Percentiles rank a stretch among this genome's conserved stretches.
Conservation (phyloP, 495 filamentous ascomycete species). For the Hyaloscypha bicolor region DNA sequence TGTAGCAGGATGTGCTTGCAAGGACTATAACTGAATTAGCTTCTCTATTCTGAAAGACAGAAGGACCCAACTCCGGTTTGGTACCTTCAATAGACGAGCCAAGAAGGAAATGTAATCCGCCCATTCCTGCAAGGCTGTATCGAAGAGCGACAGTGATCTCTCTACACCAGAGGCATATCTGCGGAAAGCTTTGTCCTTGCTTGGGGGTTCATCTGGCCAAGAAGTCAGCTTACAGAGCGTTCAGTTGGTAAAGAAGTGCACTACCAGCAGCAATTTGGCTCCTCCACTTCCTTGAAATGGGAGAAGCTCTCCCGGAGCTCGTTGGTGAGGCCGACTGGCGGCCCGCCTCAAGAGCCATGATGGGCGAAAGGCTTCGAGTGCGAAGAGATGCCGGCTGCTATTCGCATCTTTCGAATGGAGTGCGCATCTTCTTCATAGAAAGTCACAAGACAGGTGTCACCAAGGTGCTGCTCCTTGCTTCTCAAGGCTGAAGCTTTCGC, state of each 20-base stretch:
- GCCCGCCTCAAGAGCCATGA: conserved; percentile 61
- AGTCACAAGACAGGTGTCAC: not conserved
- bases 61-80: not conserved
- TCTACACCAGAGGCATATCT: conserved; percentile 90
- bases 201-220: conserved; percentile 59
- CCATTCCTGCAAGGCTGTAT: conserved; percentile 95
- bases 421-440: conserved; percentile 2
- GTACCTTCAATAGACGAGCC: conserved; percentile 85
- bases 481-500: conserved; percentile 19
- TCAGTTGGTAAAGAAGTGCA: not conserved
- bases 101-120: conserved; percentile 99
- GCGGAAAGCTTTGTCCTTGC: conserved; percentile 89
- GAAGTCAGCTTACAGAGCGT: not conserved
- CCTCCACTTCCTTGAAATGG: conserved; percentile 62
- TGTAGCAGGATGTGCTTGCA: conserved; percentile 77
- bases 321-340: conserved; percentile 72
- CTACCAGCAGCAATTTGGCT: conserved; percentile 53
- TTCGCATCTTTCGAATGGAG: conserved; percentile 19
- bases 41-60: not conserved
- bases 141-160: conserved; percentile 85
- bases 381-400: not conserved
- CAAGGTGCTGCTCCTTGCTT: not conserved
- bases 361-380: conserved; percentile 21
- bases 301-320: conserved; percentile 75
- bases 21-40: conserved; percentile 57